Conservation (phyloP, 2,329 filamentous ascomycete genomes). For the Diaporthe humulicola region DNA sequence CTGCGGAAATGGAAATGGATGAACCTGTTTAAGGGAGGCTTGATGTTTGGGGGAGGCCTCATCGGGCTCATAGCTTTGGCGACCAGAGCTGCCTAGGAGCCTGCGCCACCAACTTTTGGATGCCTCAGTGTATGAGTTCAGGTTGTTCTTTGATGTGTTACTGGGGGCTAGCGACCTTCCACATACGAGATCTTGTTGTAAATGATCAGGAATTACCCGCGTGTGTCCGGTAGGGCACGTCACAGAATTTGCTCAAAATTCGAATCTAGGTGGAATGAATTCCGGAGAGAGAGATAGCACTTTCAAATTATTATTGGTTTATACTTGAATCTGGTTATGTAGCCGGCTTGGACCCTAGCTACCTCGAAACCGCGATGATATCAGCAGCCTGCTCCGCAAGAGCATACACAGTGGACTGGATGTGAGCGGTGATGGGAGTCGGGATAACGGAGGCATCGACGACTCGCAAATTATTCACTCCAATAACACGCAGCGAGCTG, state of each 20-base stretch:
- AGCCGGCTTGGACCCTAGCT: background rate
- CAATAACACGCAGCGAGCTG: slow-evolving; percentile 42
- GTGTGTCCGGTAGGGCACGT: too few species aligned
- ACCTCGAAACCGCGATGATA: slow-evolving; percentile 41
- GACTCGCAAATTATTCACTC: slow-evolving; percentile 44
- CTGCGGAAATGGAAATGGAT: slow-evolving; percentile 23
- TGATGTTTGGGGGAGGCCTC: background rate
- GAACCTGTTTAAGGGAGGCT: slow-evolving; percentile 2
- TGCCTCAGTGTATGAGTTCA: background rate
- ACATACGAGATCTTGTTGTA: too few species aligned
- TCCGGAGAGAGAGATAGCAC: background rate
- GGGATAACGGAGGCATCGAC: slow-evolving; percentile 53
- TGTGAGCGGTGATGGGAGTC: slow-evolving; percentile 47
- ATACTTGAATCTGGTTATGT: background rate
- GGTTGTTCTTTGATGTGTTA: background rate
- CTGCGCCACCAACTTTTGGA: background rate
- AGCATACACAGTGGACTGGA: slow-evolving; percentile 51
- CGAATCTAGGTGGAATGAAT: background rate
- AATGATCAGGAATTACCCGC: too few species aligned
- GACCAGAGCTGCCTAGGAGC: background rate
- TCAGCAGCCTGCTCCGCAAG: slow-evolving; percentile 52
- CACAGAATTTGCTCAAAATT: background rate
- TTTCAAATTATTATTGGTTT: background rate
- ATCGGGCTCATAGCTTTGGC: background rate
- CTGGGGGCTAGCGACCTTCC: background rate